A percentile compares a stretch with the other conserved stretches of the same genome.
Evolutionary conservation across 2,329 filamentous ascomycete genomes (phyloP).

Genomic region (Ophiostoma triangulosporum): DNA sequence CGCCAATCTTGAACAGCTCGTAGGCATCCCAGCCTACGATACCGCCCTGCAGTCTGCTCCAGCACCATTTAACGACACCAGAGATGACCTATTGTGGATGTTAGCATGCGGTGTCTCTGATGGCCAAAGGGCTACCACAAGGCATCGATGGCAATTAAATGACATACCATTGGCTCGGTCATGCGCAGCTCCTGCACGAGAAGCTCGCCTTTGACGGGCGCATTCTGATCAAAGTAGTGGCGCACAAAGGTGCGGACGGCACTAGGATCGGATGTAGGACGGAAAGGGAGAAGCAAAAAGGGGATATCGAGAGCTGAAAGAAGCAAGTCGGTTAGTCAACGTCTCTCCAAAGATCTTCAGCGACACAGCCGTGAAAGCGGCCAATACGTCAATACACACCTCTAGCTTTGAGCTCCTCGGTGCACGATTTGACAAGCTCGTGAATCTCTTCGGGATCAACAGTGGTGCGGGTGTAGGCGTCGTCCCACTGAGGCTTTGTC

Average conservation of each 20-base stretch:
- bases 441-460: slow-evolving; percentile 85
- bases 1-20: slow-evolving; percentile 87
- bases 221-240: slow-evolving; percentile 69
- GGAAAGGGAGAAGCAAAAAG: slow-evolving; percentile 87
- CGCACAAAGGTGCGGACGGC: slow-evolving; percentile 84
- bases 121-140: too few species aligned
- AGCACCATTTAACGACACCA: slow-evolving; percentile 96
- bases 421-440: slow-evolving; percentile 73
- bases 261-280: slow-evolving; percentile 82
- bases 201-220: slow-evolving; percentile 51
- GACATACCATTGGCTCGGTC: slow-evolving; percentile 75
- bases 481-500: slow-evolving; percentile 67
- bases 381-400: slow-evolving; percentile 41
- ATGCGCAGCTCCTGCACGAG: slow-evolving; percentile 80
- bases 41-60: slow-evolving; percentile 80
- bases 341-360: too few species aligned
- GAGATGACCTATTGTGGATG: slow-evolving; percentile 89
- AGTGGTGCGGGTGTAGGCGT: slow-evolving; percentile 70
- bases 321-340: background rate
- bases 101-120: too few species aligned
- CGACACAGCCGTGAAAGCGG: too few species aligned
- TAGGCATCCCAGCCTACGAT: slow-evolving; percentile 96
- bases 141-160: too few species aligned
- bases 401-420: slow-evolving; percentile 83
- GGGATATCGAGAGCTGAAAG: slow-evolving; percentile 67